A percentile compares a stretch with the other conserved stretches of the same genome.
These are phyloP conservation scores for Penicillium coffeae DNA, from an alignment of 495 filamentous ascomycete genomes.

Conservation along the genomic window DNA sequence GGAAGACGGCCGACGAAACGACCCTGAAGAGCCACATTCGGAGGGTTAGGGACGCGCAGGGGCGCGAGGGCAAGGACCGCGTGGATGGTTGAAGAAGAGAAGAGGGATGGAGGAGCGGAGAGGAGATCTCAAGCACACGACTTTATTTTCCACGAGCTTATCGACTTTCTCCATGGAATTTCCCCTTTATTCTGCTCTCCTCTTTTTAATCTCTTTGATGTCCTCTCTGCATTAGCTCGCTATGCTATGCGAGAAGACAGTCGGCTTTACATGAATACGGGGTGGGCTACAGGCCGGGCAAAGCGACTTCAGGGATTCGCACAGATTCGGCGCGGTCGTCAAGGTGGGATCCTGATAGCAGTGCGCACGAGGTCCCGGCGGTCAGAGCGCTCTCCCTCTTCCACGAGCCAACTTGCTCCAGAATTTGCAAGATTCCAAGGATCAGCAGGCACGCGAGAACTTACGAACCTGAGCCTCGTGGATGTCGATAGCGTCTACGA, in stretches of 20 bases:
- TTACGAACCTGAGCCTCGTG: background rate
- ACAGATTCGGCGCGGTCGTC: background rate
- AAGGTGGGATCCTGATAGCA: background rate
- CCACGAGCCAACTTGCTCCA: background rate
- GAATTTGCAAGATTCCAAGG: background rate
- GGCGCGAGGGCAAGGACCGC: slow-evolving; percentile 10
- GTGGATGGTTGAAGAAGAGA: slow-evolving; percentile 3
- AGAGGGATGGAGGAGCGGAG: slow-evolving; percentile 4
- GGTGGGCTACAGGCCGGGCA: too few species aligned
- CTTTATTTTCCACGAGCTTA: slow-evolving; percentile 16
- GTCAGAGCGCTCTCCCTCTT: slow-evolving; percentile 2
- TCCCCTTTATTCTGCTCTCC: slow-evolving; percentile 9
- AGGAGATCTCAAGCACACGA: slow-evolving; percentile 15
- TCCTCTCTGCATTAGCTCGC: background rate
- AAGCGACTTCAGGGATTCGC: background rate
- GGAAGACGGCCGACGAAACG: slow-evolving; percentile 71
- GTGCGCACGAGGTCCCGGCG: background rate
- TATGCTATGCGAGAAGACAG: too few species aligned
- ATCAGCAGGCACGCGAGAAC: background rate
- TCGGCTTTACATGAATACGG: too few species aligned
- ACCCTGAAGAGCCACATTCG: slow-evolving; percentile 70
- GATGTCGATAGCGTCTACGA: background rate
- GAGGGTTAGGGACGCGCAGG: slow-evolving; percentile 8
- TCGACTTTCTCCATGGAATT: slow-evolving; percentile 24
- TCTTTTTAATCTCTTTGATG: background rate